Base-by-base conservation (phyloP, 2,329 filamentous ascomycete species). In the Talaromyces atroroseus region DNA sequence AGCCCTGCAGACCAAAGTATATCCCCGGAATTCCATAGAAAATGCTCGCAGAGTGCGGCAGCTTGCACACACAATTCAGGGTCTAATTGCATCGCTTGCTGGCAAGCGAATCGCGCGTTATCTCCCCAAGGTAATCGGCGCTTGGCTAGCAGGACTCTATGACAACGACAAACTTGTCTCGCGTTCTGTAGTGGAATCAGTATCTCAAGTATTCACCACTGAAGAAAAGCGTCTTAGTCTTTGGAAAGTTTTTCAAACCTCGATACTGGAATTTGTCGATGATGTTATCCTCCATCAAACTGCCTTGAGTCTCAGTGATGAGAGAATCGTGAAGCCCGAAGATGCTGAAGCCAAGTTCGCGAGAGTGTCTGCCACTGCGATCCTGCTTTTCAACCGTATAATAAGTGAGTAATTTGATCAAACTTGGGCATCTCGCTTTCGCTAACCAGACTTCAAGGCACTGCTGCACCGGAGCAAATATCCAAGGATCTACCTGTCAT, bases 81-180 rank as follows among this genome's bases (percentile, higher is more conserved):
- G 84, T 29, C 74, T 78, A 23, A 76, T 87, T 38, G 80, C 82
- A 45, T 72, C 74, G 7, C 76, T 79, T 26, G 78, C 78, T 53
- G 88, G 90, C 49, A 95, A 94, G 77, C 84, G 91, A 59, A 89
- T 96, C 74, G 90, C 90, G 60, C 89, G 83, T 61, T 81, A 87
- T 64, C 80, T 99, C 60, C 85, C 90, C 12, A 85, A 82, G 58
- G 79, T 95, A 36, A 85, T 95, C 47, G 91, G 88, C 10, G 81
- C 90, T n/a, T 99, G 95, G 94, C 80, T 97, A 12, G 88, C 89
- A 7, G 94, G 92, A 1, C 82, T 88, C 1, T 95, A 91, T 68
- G 94, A 99, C 70, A 87, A 83, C 62, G 92, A 99, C 67, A 84
- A 85, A 55, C 80, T 80, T 18, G 90, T 91, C 14, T 80, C 88